Conservation (phyloP, 208 protist genomes). For the Acanthamoeba quina region DNA sequence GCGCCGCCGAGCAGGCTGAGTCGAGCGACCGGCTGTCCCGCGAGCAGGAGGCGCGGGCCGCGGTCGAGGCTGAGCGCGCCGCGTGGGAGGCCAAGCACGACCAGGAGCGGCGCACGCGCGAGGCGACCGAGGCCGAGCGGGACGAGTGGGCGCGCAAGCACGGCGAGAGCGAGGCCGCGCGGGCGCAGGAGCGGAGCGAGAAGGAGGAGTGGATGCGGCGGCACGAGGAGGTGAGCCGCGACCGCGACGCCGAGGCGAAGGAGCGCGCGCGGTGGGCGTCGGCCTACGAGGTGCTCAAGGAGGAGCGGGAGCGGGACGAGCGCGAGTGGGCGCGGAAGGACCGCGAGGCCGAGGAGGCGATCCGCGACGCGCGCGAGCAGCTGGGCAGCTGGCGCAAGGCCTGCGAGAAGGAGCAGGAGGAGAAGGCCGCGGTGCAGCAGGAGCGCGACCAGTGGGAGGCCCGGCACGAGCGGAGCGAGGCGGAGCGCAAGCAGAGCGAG, state of each 20-base stretch:
- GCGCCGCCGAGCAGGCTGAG: background rate
- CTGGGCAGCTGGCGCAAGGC: conserved; percentile 49
- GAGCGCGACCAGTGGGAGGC: background rate
- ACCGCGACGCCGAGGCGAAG: background rate
- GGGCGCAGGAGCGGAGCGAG: background rate
- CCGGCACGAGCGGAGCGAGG: conserved; percentile 7
- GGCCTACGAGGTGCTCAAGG: conserved; percentile 34
- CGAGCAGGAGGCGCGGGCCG: background rate
- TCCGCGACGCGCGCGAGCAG: background rate
- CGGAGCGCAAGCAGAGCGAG: background rate
- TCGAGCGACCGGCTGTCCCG: background rate
- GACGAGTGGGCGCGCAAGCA: conserved; percentile 22
- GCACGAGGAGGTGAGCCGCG: background rate
- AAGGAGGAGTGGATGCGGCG: conserved; percentile 43
- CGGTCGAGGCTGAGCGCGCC: background rate
- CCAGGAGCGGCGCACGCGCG: background rate
- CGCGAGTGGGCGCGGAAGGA: conserved; percentile 22
- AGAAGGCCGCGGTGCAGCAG: conserved; percentile 13
- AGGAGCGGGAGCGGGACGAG: conserved; percentile 33
- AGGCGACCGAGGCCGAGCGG: background rate
- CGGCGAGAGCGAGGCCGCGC: background rate
- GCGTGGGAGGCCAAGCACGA: conserved; percentile 2
- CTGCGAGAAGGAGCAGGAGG: conserved; percentile 54
- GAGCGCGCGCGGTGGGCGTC: background rate
- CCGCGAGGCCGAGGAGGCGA: conserved; percentile 1